Evolutionary conservation across 305 asterid species (phyloP).

Genomic region (Solanum hybrid): DNA sequence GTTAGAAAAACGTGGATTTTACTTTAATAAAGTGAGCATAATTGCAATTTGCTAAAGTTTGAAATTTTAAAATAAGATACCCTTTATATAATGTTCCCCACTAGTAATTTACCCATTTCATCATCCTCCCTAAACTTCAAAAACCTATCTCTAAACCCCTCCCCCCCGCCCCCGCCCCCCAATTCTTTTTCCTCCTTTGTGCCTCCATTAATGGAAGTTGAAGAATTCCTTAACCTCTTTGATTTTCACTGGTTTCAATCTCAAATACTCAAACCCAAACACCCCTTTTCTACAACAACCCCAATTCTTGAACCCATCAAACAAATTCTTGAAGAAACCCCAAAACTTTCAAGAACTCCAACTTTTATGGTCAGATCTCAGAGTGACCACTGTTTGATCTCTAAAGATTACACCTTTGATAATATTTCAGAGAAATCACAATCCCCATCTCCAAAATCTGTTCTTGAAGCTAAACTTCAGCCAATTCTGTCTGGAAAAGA

Average conservation of each 20-base stretch:
- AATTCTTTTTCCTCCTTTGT: background rate
- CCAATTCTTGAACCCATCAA: background rate
- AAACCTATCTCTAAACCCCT: background rate
- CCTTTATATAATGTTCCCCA: background rate
- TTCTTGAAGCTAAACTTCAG: conserved; percentile 40
- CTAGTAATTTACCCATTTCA: background rate
- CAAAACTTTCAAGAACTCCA: conserved; percentile 23
- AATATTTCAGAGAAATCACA: background rate
- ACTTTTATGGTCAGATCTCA: conserved; percentile 30
- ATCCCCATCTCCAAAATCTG: conserved; percentile 41
- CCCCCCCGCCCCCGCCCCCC: no score
- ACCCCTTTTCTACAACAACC: background rate
- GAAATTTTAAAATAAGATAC: background rate
- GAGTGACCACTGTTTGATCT: conserved; percentile 41
- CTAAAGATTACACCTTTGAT: conserved; percentile 8
- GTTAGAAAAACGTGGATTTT: background rate
- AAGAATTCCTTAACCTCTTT: conserved; percentile 29
- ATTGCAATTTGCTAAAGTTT: background rate
- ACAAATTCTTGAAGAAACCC: background rate
- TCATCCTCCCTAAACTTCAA: background rate
- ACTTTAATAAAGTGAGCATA: background rate
- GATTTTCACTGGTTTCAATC: conserved; percentile 42
- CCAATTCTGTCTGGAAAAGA: conserved; percentile 55
- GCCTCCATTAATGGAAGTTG: conserved; percentile 28
- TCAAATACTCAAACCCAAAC: conserved; percentile 15